Base-by-base conservation (phyloP, 129 eudicot genomes). In the Centella asiatica region DNA sequence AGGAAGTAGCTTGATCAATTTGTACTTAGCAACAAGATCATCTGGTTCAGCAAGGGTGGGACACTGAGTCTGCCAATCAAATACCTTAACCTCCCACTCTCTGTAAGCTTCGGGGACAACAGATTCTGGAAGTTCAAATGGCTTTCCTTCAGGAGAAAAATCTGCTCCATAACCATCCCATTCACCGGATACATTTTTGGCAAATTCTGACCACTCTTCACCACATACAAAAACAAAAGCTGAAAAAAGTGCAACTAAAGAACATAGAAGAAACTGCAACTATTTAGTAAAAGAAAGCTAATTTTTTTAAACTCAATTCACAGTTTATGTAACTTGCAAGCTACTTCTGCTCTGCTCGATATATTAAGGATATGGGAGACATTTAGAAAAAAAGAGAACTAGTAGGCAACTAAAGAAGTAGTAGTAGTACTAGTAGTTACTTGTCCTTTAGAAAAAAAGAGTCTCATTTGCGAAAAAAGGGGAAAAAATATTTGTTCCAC, bases 121-220 rank as follows among this genome's bases (percentile, higher is more conserved):
- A 33, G 75, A 66, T 54, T 93, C 96, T 3, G 99, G 99, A 27
- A 93, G 81, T 52, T 93, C 96, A 56, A 85, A 65, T 10, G 99
- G 92, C 7, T 78, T 66, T 20, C 99, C 99, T 24, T 82, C 78
- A 52, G 40, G 57, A 49, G 78, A 73, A 65, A 93, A 93, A 60
- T 93, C 95, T 62, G 99, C 99, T 40, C 92, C 96, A 64, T 65
- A 83, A 9, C 99, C 99, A 67, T 93, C 99, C 99, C 99, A 93
- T 72, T 93, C 99, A 4, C 99, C 99, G 13, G 92, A 87, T 20
- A 88, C 78, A 6, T 78, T 83, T 44, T 69, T 63, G 13, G 92
- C 86, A 49, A 87, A 93, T 57, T 76, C 83, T 0, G 76, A 27
- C 96, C 99, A 87, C 48, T 78, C 77, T 67, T 32, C 27, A 67